Conservation (phyloP, 805 yeast genomes). For the Candida stauntonica region DNA sequence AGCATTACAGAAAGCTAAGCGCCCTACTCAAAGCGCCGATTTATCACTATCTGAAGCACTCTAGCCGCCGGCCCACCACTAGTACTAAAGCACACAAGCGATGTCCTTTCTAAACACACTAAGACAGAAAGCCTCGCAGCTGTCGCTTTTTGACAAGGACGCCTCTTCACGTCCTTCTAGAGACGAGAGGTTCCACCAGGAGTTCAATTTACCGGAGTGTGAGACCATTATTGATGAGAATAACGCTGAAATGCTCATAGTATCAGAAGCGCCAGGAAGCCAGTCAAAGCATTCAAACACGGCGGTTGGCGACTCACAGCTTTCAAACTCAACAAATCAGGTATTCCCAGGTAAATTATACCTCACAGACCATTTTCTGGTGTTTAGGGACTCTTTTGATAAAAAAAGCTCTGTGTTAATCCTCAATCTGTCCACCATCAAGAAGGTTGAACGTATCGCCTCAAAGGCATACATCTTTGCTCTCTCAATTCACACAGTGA, state of each 20-base stretch:
- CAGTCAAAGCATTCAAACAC: constrained; percentile 8
- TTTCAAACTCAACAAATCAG: constrained; percentile 27
- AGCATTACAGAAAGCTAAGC: background rate
- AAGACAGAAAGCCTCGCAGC: constrained; percentile 42
- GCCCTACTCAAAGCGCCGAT: background rate
- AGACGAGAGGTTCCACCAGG: constrained; percentile 66
- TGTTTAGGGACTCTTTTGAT: constrained; percentile 71
- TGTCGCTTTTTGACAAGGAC: constrained; percentile 38
- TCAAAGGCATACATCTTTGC: constrained; percentile 74
- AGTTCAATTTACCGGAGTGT: constrained; percentile 65
- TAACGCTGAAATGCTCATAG: constrained; percentile 55
- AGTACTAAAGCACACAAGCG: background rate
- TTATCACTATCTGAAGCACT: too few species aligned
- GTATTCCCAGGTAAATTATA: constrained; percentile 61
- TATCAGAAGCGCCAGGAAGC: constrained; percentile 18
- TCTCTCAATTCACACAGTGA: constrained; percentile 62
- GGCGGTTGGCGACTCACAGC: constrained; percentile 8
- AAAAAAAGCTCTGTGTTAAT: constrained; percentile 61
- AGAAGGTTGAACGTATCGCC: constrained; percentile 83
- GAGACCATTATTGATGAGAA: constrained; percentile 64
- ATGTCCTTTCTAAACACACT: constrained; percentile 46
- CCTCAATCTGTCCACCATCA: constrained; percentile 71
- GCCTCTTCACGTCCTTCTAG: constrained; percentile 26
- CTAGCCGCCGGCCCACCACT: background rate
- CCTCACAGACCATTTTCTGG: constrained; percentile 69